Base-by-base conservation (phyloP, 441 rosid species). In the Pelargonium australe region DNA sequence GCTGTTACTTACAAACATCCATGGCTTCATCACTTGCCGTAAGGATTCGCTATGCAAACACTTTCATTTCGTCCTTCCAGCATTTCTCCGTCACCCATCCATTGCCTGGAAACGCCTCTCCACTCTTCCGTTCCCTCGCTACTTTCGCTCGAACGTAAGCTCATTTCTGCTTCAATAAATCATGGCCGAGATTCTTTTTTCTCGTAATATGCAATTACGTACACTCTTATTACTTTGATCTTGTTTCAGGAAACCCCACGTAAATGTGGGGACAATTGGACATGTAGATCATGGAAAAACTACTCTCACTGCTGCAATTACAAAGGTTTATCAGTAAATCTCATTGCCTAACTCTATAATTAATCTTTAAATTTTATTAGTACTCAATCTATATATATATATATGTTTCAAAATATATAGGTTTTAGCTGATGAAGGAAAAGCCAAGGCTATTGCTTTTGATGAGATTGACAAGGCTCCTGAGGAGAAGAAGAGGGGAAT, bases 241-340 rank as follows among this genome's bases (percentile, higher is more conserved):
- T 31, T 31, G 6, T 57, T 7, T 62, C 79, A 95, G 99, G 12
- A 95, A 95, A 67, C 99, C 97, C 77, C 99, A 95, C 73, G 98
- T 95, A 10, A 94, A 94, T 77, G 96, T 94, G 63, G 99, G 99
- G 69, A 94, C 99, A 37, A 91, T 94, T 68, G 99, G 99, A 10
- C 99, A 95, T 67, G 99, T 95, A 64, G 99, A 95, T 84, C 99
- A 95, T 70, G 99, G 99, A 49, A 92, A 95, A 83, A 95, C 99
- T 49, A 95, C 99, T 14, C 75, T 95, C 7, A 95, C 99, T 71
- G 99, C 98, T 23, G 99, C 99, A 51, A 95, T 95, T 64, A 95
- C 99, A 9, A 95, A 82, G 98, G 90, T 86, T 63, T 41, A 44
- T 31, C 37, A 31, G 37, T 31, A 31, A 31, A 31, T 31, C 4